Evolutionary conservation across 208 protist genomes (phyloP).

Genomic region (Wallacemonas sp.): DNA sequence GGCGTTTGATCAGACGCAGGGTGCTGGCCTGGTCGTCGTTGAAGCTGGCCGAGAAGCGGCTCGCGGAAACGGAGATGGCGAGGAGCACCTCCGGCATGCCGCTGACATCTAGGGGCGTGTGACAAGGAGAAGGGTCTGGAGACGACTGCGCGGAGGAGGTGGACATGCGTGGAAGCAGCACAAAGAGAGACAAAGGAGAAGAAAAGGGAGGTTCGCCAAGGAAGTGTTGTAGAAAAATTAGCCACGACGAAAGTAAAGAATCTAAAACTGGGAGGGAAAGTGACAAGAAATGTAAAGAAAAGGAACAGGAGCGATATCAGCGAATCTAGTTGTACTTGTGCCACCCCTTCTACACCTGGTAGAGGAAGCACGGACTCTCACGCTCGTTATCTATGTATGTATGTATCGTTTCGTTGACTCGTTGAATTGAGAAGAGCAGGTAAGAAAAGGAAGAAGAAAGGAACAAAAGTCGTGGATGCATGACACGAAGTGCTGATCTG

Average conservation of each 20-base stretch:
- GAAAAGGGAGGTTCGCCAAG: too few relatives aligned
- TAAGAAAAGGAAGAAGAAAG: constrained; percentile 21
- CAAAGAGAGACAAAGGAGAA: not conserved
- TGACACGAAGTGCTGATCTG: too few relatives aligned
- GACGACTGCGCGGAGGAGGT: not conserved
- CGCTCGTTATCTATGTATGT: too few relatives aligned
- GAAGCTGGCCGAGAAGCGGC: constrained; percentile 16
- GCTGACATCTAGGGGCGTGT: not conserved
- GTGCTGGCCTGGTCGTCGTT: not conserved
- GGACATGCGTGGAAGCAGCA: not conserved
- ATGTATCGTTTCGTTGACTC: too few relatives aligned
- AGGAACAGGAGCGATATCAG: not conserved
- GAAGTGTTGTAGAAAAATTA: not conserved
- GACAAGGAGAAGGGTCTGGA: not conserved
- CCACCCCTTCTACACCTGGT: too few relatives aligned
- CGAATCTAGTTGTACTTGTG: not conserved
- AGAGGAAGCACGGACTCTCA: too few relatives aligned
- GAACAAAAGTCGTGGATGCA: not conserved
- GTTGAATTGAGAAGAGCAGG: too few relatives aligned
- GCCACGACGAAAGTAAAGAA: not conserved
- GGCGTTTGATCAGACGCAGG: not conserved
- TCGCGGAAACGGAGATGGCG: constrained; percentile 2
- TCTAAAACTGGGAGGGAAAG: constrained; percentile 4
- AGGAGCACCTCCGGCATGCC: not conserved
- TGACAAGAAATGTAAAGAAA: constrained; percentile 7